phyloP scores from a whole-genome alignment of 2,329 filamentous ascomycete genomes.

The Coleophoma cylindrospora region DNA sequence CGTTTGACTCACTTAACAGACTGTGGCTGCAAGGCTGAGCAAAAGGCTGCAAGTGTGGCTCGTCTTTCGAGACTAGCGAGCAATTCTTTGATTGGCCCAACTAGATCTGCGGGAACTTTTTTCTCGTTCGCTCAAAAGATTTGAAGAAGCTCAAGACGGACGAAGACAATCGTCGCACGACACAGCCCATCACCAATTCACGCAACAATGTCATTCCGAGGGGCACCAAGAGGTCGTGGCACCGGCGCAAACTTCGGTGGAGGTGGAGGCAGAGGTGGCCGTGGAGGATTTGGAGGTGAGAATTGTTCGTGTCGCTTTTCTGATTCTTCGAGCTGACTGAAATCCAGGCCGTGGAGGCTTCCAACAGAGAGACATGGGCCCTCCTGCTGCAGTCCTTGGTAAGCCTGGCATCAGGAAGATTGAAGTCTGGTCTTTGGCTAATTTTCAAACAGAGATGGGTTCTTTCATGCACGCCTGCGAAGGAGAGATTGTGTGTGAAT shows the following conservation, averaged over 20 bases:
- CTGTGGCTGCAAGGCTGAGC: constrained; percentile 2
- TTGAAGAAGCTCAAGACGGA: constrained; percentile 19
- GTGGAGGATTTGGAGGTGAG: constrained; percentile 36
- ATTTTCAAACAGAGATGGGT: constrained; percentile 68
- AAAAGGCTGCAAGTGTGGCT: background rate
- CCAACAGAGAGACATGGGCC: constrained; percentile 55
- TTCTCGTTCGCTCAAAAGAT: background rate
- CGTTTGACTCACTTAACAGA: background rate
- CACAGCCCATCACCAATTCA: constrained; percentile 28
- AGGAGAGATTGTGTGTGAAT: constrained; percentile 96
- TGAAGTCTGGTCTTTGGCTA: constrained; percentile 7
- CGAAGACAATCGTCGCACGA: background rate
- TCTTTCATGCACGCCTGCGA: constrained; percentile 91
- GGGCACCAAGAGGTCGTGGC: constrained; percentile 54
- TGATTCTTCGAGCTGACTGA: constrained; percentile 12
- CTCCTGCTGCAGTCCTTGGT: constrained; percentile 57
- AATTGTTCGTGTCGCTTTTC: background rate
- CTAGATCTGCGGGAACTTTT: too few relatives aligned
- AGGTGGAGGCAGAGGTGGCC: constrained; percentile 39
- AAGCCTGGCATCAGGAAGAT: constrained; percentile 14
- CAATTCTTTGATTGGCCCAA: too few relatives aligned
- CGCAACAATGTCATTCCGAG: constrained; percentile 34
- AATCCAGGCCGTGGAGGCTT: constrained; percentile 55
- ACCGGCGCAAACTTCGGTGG: constrained; percentile 43
- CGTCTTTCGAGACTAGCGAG: background rate